Percentiles rank a stretch among this genome's conserved stretches.
Evolutionary conservation across 78 protist species (phyloP).

Genomic region (Dictyostelium discoideum): DNA sequence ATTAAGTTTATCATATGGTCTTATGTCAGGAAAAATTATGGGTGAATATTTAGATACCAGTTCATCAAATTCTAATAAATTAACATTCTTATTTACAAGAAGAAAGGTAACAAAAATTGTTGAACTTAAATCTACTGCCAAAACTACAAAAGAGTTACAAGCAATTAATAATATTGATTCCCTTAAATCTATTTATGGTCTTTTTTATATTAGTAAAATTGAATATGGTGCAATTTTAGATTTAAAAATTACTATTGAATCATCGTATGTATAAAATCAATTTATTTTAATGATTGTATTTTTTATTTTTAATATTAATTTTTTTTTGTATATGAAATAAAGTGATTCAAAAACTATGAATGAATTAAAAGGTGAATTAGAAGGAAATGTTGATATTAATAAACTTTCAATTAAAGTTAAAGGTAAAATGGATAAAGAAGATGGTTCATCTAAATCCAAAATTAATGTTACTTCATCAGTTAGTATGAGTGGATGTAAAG

Average conservation of each 20-base stretch:
- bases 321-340: neutral
- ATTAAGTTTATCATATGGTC: conserved; percentile 27
- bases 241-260: neutral
- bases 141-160: neutral
- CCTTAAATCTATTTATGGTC: neutral
- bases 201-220: conserved; percentile 9
- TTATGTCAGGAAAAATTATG: neutral
- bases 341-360: neutral
- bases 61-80: neutral
- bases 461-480: neutral
- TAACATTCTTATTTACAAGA: neutral
- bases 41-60: neutral
- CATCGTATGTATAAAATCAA: conserved; percentile 6
- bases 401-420: neutral
- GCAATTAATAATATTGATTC: neutral
- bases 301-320: too few species aligned
- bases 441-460: neutral
- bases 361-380: neutral
- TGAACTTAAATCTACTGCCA: neutral
- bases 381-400: neutral
- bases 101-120: neutral
- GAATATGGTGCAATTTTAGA: conserved; percentile 12
- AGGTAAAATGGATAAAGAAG: neutral
- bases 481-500: neutral
- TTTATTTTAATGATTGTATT: too few species aligned